These are phyloP conservation scores for Trametes gibbosa DNA, from an alignment of 768 basidiomycete genomes.

Conservation along the genomic window DNA sequence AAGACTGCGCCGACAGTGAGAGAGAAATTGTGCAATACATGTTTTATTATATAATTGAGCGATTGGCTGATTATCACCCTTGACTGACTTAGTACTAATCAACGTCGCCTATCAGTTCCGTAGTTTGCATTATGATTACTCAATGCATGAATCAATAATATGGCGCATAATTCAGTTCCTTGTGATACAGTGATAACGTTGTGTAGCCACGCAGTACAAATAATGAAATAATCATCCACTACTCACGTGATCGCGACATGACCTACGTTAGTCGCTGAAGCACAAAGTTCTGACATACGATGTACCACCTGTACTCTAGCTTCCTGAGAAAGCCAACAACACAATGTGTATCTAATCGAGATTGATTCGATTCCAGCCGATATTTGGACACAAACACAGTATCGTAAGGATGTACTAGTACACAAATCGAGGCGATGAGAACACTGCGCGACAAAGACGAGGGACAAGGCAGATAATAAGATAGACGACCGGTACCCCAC, in stretches of 20 bases:
- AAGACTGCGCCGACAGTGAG: neutral
- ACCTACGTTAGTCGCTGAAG: neutral
- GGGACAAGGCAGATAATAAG: slow-evolving; percentile 15
- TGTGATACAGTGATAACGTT: no score
- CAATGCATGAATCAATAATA: no score
- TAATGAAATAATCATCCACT: no score
- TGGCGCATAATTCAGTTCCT: no score
- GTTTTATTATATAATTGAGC: neutral
- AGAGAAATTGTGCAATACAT: neutral
- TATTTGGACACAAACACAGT: slow-evolving; percentile 14
- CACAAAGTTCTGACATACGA: no score
- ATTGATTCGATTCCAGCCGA: slow-evolving; percentile 12
- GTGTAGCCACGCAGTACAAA: no score
- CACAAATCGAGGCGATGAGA: slow-evolving; percentile 8
- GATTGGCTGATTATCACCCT: no score
- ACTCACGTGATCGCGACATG: slow-evolving; percentile 12
- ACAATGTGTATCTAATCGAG: neutral
- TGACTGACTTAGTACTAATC: no score
- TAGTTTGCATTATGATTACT: no score
- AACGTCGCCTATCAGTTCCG: no score
- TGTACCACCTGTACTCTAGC: no score
- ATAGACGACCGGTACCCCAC: neutral
- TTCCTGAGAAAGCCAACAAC: no score
- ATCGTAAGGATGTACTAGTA: slow-evolving; percentile 18
- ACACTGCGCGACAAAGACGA: neutral